A percentile compares a stretch with the other conserved stretches of the same genome.
Conservation (phyloP, 805 yeast genomes). For the Pichia nanzhaoensis region DNA sequence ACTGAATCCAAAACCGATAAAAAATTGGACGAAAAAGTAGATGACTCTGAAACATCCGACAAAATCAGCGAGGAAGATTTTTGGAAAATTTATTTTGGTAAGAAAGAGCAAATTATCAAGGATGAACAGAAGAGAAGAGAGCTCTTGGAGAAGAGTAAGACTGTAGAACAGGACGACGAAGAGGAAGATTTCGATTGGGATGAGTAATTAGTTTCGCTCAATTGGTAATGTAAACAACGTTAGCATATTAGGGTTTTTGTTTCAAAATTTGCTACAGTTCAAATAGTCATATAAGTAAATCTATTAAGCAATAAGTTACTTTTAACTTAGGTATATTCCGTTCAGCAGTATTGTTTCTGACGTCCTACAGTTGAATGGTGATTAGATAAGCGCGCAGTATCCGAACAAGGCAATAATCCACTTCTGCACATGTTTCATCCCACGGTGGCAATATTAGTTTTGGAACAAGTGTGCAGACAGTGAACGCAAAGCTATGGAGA, state of each 20-base stretch:
- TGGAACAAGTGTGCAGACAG: too few relatives aligned
- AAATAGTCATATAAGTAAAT: too few relatives aligned
- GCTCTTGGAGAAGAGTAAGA: slow-evolving; percentile 38
- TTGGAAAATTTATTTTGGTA: slow-evolving; percentile 67
- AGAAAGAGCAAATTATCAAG: slow-evolving; percentile 44
- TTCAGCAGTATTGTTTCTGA: too few relatives aligned
- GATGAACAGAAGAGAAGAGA: slow-evolving; percentile 63
- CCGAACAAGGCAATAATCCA: not conserved
- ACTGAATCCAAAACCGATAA: not conserved
- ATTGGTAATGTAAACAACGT: not conserved
- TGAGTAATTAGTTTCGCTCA: slow-evolving; percentile 26
- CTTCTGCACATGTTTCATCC: not conserved
- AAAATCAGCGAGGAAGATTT: slow-evolving; percentile 49
- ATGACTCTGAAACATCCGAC: not conserved
- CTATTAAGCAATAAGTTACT: too few relatives aligned
- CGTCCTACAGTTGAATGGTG: too few relatives aligned
- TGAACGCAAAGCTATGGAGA: slow-evolving; percentile 1
- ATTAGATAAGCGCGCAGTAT: not conserved
- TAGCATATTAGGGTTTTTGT: too few relatives aligned
- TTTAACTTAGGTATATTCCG: too few relatives aligned
- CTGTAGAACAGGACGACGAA: slow-evolving; percentile 32
- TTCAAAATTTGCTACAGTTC: too few relatives aligned
- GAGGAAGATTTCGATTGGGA: slow-evolving; percentile 49
- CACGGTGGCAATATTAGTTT: not conserved
- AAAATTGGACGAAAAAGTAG: slow-evolving; percentile 20